Evolutionary conservation across 495 filamentous ascomycete genomes (phyloP).

Genomic region (Podospora anserina): DNA sequence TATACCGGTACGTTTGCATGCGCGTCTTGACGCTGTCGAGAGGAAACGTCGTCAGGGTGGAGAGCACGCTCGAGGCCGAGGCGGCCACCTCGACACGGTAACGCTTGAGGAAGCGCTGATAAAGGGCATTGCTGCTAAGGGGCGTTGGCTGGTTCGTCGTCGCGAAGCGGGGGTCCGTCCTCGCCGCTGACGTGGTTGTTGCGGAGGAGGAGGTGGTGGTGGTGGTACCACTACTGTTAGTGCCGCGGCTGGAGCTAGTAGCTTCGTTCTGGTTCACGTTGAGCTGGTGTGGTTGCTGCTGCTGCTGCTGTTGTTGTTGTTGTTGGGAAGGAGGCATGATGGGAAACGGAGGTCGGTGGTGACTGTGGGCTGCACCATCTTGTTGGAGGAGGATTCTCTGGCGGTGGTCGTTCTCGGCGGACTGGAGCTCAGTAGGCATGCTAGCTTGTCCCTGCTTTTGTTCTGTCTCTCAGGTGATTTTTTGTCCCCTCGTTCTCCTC

Average conservation of each 20-base stretch:
- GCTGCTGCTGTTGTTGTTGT: conserved; percentile 16
- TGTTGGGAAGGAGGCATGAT: conserved; percentile 41
- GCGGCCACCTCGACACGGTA: conserved; percentile 80
- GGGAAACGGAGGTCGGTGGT: conserved; percentile 33
- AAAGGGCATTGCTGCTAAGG: conserved; percentile 15
- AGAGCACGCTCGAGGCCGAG: conserved; percentile 67
- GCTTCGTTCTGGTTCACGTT: conserved; percentile 13
- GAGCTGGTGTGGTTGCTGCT: conserved; percentile 12
- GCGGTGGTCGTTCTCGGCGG: conserved; percentile 29
- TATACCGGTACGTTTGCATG: conserved; percentile 79
- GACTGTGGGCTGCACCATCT: conserved; percentile 33
- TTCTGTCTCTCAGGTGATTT: conserved; percentile 24
- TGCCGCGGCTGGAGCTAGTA: conserved; percentile 7
- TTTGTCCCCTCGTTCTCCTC: neutral
- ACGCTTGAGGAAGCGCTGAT: conserved; percentile 62
- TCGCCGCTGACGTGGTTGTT: conserved; percentile 9
- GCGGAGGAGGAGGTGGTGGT: conserved; percentile 17
- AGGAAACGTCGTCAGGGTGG: conserved; percentile 71
- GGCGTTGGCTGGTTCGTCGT: conserved; percentile 1
- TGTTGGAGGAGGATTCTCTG: conserved; percentile 36
- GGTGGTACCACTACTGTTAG: conserved; percentile 16
- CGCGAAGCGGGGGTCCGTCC: conserved; percentile 6
- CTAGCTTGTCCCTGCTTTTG: conserved; percentile 12
- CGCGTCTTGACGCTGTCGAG: conserved; percentile 83
- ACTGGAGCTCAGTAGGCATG: conserved; percentile 51